Evolutionary conservation across 192 early-diverging fungal genomes (phyloP), one percentile per base, ranked within the genome.

Genomic region (Podila clonocystis): DNA sequence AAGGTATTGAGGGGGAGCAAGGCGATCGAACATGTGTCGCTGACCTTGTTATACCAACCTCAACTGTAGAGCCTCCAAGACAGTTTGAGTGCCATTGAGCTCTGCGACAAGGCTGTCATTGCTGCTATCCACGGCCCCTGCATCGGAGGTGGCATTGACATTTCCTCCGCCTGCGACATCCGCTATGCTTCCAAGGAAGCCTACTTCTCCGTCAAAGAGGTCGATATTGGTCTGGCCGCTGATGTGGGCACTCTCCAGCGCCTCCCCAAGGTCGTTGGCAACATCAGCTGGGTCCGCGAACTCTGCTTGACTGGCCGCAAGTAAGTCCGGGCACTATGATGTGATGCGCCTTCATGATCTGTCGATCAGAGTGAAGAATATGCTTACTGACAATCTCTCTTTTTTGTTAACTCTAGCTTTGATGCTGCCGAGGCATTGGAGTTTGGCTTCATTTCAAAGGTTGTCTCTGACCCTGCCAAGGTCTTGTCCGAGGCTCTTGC

Each of bases 191-290:
- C 90, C 48, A 82, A 89, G 70, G 95, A 96, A 63, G 87, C 95
- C 9, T 88, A 85, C 67, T 99, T 97, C 82, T 88, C 89, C 50
- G 91, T 97, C 49, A 96, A 96, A 86, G 94, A 98, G 86, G 94
- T 97, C 22, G 96, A 97, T 82, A 88, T 98, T 83, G 97, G 95
- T 11, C 72, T 99, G 76, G 95, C 95, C 28, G 97, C 97, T 8
- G 97, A 99, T 82, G 82, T 96, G 28, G 95, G 88, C 45, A 97
- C 96, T 30, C 88, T 99, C 63, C 98, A 99, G 86, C 91, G 98
- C 30, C 85, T 99, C 26, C 96, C 96, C 62, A 98, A 98, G 85
- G 87, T 97, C 8, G 95, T 96, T 59, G 96, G 94, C 29, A 98
- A 97, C 85, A 84, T 91, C 67, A 92, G 91, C 82, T 93, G 94